phyloP scores from a whole-genome alignment of 2,329 filamentous ascomycete genomes.

The Peltaster fructicola region DNA sequence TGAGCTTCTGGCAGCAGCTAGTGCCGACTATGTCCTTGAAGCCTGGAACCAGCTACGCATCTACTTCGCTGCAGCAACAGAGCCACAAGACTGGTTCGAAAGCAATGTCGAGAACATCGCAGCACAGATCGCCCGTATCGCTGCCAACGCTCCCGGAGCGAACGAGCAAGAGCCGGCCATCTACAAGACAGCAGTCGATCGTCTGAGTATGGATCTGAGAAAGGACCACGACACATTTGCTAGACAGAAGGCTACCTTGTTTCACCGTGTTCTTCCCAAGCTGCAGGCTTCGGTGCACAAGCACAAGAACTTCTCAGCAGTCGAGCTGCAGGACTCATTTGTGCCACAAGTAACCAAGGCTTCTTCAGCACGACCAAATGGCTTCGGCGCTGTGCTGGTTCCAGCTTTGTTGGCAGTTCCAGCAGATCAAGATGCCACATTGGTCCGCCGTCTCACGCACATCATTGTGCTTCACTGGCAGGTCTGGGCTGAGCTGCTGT shows the following conservation, averaged over 20 bases:
- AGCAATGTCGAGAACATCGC: constrained; percentile 26
- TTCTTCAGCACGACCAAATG: no score
- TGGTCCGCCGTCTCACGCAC: constrained; percentile 65
- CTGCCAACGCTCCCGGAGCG: constrained; percentile 5
- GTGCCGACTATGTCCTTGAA: constrained; percentile 12
- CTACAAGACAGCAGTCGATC: constrained; percentile 18
- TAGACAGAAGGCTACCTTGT: constrained; percentile 13
- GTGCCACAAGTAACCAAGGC: no score
- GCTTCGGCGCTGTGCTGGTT: constrained; percentile 13
- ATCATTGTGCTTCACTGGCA: constrained; percentile 77
- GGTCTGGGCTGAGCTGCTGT: constrained; percentile 65
- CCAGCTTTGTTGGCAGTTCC: no score
- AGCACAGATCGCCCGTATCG: constrained; percentile 27
- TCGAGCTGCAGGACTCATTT: constrained; percentile 28
- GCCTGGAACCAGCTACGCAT: constrained; percentile 12
- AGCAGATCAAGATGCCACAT: constrained; percentile 29
- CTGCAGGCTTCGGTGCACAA: constrained; percentile 18
- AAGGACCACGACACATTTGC: constrained; percentile 17
- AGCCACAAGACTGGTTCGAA: constrained; percentile 21
- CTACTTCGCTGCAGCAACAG: constrained; percentile 24
- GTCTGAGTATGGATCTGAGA: constrained; percentile 19
- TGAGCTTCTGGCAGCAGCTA: constrained; percentile 9
- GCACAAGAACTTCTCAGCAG: constrained; percentile 21
- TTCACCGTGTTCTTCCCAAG: constrained; percentile 18
- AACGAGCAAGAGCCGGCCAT: constrained; percentile 6